phyloP scores from a whole-genome alignment of 805 yeast species.

The Barnettozyma sp. region DNA sequence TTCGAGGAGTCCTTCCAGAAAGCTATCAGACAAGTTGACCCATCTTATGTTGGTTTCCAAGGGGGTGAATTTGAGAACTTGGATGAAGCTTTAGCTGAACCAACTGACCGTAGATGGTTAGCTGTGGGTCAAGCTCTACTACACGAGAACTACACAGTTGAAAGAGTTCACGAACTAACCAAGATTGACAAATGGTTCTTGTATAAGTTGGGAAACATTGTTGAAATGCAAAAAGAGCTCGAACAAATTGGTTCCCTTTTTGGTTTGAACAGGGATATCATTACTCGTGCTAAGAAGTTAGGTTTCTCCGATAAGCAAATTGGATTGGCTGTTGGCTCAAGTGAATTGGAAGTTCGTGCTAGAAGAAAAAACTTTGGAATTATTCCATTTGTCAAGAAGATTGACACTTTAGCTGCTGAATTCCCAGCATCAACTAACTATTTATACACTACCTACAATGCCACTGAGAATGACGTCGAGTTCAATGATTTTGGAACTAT shows the following conservation, averaged over 20 bases:
- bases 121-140: slow-evolving; percentile 97
- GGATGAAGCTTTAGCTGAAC: slow-evolving; percentile 71
- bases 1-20: slow-evolving; percentile 97
- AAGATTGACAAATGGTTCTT: slow-evolving; percentile 96
- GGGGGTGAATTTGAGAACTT: slow-evolving; percentile 74
- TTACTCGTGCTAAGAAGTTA: slow-evolving; percentile 78
- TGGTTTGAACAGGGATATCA: slow-evolving; percentile 58
- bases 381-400: slow-evolving; percentile 90
- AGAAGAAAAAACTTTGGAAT: slow-evolving; percentile 75
- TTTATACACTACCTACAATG: slow-evolving; percentile 93
- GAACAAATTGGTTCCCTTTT: slow-evolving; percentile 55
- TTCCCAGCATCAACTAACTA: slow-evolving; percentile 97
- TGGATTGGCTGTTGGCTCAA: slow-evolving; percentile 62
- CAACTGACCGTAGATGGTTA: slow-evolving; percentile 95
- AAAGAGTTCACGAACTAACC: slow-evolving; percentile 82
- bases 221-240: slow-evolving; percentile 76
- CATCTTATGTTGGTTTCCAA: slow-evolving; percentile 85
- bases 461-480: slow-evolving; percentile 72
- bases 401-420: slow-evolving; percentile 96
- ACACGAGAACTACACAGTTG: slow-evolving; percentile 87
- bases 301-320: slow-evolving; percentile 96
- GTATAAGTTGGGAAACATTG: slow-evolving; percentile 83
- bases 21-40: slow-evolving; percentile 94
- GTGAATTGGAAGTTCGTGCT: slow-evolving; percentile 77
- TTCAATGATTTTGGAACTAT: slow-evolving; percentile 88